Base-by-base conservation (phyloP, 306 rosid species). In the Cucumis melo region DNA sequence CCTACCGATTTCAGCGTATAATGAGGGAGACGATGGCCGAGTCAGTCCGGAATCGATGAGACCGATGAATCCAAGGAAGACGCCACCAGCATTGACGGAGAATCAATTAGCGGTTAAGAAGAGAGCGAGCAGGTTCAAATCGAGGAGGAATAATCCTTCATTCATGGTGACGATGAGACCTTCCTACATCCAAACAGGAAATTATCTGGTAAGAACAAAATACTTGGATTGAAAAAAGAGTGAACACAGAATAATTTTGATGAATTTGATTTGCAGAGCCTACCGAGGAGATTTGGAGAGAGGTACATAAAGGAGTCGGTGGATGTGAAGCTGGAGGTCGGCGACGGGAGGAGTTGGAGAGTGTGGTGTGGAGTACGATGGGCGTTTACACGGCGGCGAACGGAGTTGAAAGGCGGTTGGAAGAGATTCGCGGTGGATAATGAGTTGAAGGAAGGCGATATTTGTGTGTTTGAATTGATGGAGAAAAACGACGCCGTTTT, bases 161-260 rank as follows among this genome's bases (percentile, higher is more conserved):
- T 65, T 65, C 50, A 65, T 38, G 72, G 72, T 65, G 50, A 65
- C 72, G 15, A 65, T 65, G 72, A 65, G 72, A 27, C 72, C 72
- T 3, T 65, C 72, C 8, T 65, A 65, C 29, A 65, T 65, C 16
- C 72, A 65, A 36, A 36, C 72, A 65, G 72, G 72, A n/a, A 39
- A 65, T 10, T 65, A 65, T 11, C 16, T 65, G 72, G 72, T 65
- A 65, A 65, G 53, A 46, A 46, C 53, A 46, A 46, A 46, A 46
- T 13, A 17, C 6, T 0, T 46, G 1, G 7, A 27, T 58, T 50
- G n/a, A 50, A 46, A 46, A 50, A 46, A 46, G 53, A 46, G 53
- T 13, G 53, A 46, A 2, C 13, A 12, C 0, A 10, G 53, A 46
- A 46, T 4, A 46, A 44, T 0, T 50, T 4, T 50, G 55, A 50